These are phyloP conservation scores for Cryptococcus hybrid DNA, from an alignment of 1,284 basidiomycete species.

Conservation along the genomic window DNA sequence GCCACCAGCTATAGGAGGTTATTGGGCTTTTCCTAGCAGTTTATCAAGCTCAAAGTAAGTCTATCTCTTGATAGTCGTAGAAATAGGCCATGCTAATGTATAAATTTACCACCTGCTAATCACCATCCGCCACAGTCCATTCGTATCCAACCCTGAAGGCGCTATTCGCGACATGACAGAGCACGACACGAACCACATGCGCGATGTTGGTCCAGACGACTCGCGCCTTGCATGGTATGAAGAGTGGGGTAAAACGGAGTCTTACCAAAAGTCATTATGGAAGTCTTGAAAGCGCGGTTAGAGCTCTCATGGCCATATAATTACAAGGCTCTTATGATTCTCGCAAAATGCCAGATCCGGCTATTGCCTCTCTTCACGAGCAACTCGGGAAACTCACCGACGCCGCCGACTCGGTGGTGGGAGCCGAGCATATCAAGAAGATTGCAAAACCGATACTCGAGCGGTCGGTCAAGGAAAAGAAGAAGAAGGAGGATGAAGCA, in stretches of 20 bases:
- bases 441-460: conserved; percentile 31
- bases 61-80: no score
- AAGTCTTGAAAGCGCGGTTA: conserved; percentile 35
- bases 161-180: conserved; percentile 32
- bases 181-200: conserved; percentile 25
- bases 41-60: not conserved
- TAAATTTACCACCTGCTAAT: no score
- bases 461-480: conserved; percentile 18
- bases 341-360: conserved; percentile 21
- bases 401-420: conserved; percentile 15
- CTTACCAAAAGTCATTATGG: conserved; percentile 27
- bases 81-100: no score
- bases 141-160: conserved; percentile 20
- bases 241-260: conserved; percentile 28
- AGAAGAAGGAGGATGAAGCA: conserved; percentile 26
- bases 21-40: not conserved
- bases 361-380: conserved; percentile 23
- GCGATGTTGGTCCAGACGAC: conserved; percentile 17
- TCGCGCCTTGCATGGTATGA: conserved; percentile 18
- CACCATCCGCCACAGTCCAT: conserved; percentile 7
- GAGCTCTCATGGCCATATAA: conserved; percentile 42
- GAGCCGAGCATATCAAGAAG: conserved; percentile 29
- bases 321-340: conserved; percentile 41
- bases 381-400: conserved; percentile 25
- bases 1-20: not conserved